Conservation (phyloP, 1,284 basidiomycete genomes). For the Fomitiporia mediterranea region DNA sequence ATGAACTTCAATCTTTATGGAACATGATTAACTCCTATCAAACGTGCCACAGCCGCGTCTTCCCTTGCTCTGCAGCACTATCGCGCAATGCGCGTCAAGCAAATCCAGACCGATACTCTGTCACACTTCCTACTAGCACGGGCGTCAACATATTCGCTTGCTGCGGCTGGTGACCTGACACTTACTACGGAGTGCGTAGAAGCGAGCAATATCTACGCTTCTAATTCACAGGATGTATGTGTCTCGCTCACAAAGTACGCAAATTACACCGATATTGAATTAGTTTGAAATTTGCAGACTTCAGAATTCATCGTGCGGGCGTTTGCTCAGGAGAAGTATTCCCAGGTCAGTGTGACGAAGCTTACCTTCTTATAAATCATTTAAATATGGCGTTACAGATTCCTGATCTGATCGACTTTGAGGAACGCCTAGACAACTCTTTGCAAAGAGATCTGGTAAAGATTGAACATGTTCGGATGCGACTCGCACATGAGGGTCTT, state of each 20-base stretch:
- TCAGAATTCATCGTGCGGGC: slow-evolving; percentile 74
- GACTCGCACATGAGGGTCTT: slow-evolving; percentile 61
- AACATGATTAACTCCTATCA: no score
- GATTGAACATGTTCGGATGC: slow-evolving; percentile 78
- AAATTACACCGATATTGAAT: slow-evolving; percentile 2
- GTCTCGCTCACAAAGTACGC: slow-evolving; percentile 5
- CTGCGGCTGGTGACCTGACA: slow-evolving; percentile 65
- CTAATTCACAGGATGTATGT: slow-evolving; percentile 67
- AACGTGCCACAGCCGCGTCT: slow-evolving; percentile 49
- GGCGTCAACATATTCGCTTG: slow-evolving; percentile 74
- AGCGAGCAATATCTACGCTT: slow-evolving; percentile 72
- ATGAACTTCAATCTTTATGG: neutral
- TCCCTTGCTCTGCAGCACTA: slow-evolving; percentile 73
- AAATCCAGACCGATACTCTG: slow-evolving; percentile 81
- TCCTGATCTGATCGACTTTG: slow-evolving; percentile 74
- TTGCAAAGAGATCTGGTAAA: slow-evolving; percentile 74
- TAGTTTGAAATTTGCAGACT: slow-evolving; percentile 45
- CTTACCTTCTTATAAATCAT: neutral
- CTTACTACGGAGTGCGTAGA: slow-evolving; percentile 69
- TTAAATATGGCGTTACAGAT: slow-evolving; percentile 45
- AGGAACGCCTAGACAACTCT: slow-evolving; percentile 74
- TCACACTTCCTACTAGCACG: slow-evolving; percentile 76
- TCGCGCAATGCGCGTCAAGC: slow-evolving; percentile 68
- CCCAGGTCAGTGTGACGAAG: slow-evolving; percentile 45
- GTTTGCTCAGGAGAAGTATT: slow-evolving; percentile 73